Percentiles rank a stretch among this genome's conserved stretches.
Evolutionary conservation across 345 rosid genomes (phyloP).

Genomic region (Punica granatum): DNA sequence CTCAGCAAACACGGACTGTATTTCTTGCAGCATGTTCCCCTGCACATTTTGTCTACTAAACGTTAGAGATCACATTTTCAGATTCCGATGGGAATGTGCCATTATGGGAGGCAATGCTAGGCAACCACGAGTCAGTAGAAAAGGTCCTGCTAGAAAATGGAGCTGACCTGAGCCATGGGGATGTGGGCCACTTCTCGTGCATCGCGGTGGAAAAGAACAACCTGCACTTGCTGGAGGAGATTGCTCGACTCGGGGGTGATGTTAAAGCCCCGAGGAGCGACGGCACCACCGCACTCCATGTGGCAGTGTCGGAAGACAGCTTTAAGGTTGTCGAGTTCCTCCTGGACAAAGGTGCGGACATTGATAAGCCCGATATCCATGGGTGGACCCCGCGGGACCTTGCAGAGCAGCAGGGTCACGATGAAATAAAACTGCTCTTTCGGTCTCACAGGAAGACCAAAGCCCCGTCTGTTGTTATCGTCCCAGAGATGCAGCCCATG

Average conservation of each 20-base stretch:
- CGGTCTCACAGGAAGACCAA: slow-evolving; percentile 23
- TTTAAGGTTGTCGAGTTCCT: slow-evolving; percentile 66
- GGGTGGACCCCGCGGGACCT: slow-evolving; percentile 76
- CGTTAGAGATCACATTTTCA: slow-evolving; percentile 9
- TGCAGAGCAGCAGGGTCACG: slow-evolving; percentile 95
- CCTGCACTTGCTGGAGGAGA: slow-evolving; percentile 53
- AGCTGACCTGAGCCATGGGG: slow-evolving; percentile 45
- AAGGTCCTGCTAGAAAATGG: slow-evolving; percentile 45
- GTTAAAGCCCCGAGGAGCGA: slow-evolving; percentile 41
- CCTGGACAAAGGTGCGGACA: slow-evolving; percentile 57
- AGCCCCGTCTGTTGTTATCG: slow-evolving; percentile 18
- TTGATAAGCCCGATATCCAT: slow-evolving; percentile 57
- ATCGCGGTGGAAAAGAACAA: slow-evolving; percentile 63
- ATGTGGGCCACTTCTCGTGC: slow-evolving; percentile 76
- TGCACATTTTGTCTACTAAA: background rate
- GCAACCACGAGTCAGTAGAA: slow-evolving; percentile 41
- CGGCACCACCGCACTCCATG: slow-evolving; percentile 72
- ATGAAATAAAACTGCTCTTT: slow-evolving; percentile 60
- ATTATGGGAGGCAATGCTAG: slow-evolving; percentile 81
- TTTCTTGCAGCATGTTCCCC: background rate
- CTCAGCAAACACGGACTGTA: background rate
- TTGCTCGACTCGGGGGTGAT: slow-evolving; percentile 49
- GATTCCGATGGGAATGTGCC: slow-evolving; percentile 75
- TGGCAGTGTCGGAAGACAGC: slow-evolving; percentile 79
- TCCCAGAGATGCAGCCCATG: slow-evolving; percentile 2